Base-by-base conservation (phyloP, 148 eudicot genomes). In the Rhododendron ovatum region DNA sequence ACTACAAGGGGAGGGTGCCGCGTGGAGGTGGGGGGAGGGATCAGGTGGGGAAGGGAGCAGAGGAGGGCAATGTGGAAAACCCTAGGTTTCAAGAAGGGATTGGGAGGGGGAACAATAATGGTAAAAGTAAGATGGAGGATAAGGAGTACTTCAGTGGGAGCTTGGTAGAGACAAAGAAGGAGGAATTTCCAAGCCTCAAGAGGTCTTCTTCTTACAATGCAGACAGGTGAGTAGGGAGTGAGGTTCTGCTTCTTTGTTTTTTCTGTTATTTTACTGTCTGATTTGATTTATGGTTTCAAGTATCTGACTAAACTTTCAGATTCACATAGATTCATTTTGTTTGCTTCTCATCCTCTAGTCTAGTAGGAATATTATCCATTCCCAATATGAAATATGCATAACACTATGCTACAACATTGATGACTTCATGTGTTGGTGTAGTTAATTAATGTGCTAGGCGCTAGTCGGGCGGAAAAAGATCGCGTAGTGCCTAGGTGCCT, bases 61-160 rank as follows among this genome's bases (percentile, higher is more conserved):
- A 69, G 75, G 86, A 73, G 28, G 82, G 63, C 50, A 81, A 0
- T 80, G 86, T 48, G 86, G 88, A 81, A 43, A 78, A 55, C 59
- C 48, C 74, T 47, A 69, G 39, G 55, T 78, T 78, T n/a, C 45
- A 41, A 41, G 74, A 26, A 67, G 57, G 87, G 71, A 33, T 91
- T 74, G 90, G 84, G 8, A 92, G 90, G 75, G 89, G 88, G 84
- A 86, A 77, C 4, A n/a, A n/a, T 26, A 87, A 78, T 4, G 4
- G 9, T 26, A 24, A 9, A 1, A 59, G n/a, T 20, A 59, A 18
- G 65, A 59, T 92, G 65, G 97, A 95, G 85, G 93, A 92, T 63
- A 93, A 92, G 47, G 95, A 92, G 89, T 93, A 92, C 86, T 93
- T 92, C 85, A 93, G 95, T 69, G 95, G 95, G 82, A 93, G 95